phyloP scores from a whole-genome alignment of 768 basidiomycete genomes.

The Rhodotorula toruloides region DNA sequence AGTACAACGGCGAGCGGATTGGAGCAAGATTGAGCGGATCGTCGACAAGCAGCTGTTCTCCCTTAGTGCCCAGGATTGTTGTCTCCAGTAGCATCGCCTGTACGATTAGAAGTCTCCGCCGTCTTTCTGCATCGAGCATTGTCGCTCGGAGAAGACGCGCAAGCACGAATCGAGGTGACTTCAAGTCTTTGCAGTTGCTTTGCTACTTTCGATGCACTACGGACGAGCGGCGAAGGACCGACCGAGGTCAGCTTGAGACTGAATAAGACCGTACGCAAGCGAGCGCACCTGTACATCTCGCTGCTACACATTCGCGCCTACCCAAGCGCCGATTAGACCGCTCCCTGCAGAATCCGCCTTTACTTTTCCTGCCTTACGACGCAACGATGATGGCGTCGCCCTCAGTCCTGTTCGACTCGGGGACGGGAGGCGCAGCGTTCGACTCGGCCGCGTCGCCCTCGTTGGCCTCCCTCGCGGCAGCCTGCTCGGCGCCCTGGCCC shows the following conservation, averaged over 20 bases:
- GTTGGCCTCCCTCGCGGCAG: background rate
- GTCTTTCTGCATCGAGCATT: too few relatives aligned
- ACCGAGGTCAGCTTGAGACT: too few relatives aligned
- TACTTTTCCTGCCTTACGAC: constrained; percentile 6
- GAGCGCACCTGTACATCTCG: constrained; percentile 14
- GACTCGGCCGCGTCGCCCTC: background rate
- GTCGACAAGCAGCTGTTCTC: constrained; percentile 54
- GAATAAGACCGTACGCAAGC: too few relatives aligned
- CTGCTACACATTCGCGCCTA: too few relatives aligned
- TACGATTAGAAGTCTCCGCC: too few relatives aligned
- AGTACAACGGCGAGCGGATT: constrained; percentile 54
- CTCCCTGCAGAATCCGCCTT: background rate
- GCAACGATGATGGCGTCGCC: constrained; percentile 37
- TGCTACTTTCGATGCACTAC: too few relatives aligned
- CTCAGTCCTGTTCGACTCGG: constrained; percentile 21
- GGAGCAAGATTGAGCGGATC: constrained; percentile 96
- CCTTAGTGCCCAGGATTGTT: constrained; percentile 31
- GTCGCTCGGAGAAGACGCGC: too few relatives aligned
- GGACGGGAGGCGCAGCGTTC: too few relatives aligned
- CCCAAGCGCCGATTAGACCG: background rate
- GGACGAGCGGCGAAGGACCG: too few relatives aligned
- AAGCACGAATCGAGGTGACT: too few relatives aligned
- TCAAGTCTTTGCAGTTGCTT: too few relatives aligned
- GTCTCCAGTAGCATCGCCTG: too few relatives aligned
- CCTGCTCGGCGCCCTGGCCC: constrained; percentile 50